phyloP scores from a whole-genome alignment of 2,329 filamentous ascomycete genomes.

The Alternaria sp. region DNA sequence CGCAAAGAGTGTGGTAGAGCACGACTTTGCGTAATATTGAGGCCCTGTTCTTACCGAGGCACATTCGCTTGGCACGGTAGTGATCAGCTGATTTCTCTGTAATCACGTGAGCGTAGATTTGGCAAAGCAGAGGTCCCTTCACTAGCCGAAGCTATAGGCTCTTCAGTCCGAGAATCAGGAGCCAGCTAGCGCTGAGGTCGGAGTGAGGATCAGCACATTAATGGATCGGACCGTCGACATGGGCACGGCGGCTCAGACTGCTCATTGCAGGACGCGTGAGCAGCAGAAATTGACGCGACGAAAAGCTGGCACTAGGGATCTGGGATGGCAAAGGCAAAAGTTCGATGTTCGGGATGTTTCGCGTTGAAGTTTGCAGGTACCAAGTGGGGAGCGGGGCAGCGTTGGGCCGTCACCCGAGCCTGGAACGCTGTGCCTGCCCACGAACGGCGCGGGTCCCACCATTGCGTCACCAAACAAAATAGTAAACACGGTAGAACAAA shows the following conservation, averaged over 20 bases:
- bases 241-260: neutral
- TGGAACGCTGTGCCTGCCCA: conserved; percentile 9
- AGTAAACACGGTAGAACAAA: conserved; percentile 6
- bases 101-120: neutral
- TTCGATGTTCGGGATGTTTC: conserved; percentile 3
- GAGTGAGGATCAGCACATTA: neutral
- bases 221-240: neutral
- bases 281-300: neutral
- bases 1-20: neutral
- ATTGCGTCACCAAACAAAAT: conserved; percentile 17
- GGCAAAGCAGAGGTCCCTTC: neutral
- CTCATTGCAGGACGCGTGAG: neutral
- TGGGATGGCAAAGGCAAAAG: conserved; percentile 5
- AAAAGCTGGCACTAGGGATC: neutral
- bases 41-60: neutral
- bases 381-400: conserved; percentile 14
- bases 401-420: conserved; percentile 12
- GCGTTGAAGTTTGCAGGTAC: conserved; percentile 3
- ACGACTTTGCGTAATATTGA: neutral
- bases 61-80: neutral
- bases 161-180: neutral
- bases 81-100: neutral
- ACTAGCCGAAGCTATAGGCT: neutral
- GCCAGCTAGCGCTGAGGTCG: neutral
- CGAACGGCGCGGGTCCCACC: conserved; percentile 7